A percentile compares a stretch with the other conserved stretches of the same genome.
Conservation (phyloP, 2,329 filamentous ascomycete species). For the Chaetomium strumarium region DNA sequence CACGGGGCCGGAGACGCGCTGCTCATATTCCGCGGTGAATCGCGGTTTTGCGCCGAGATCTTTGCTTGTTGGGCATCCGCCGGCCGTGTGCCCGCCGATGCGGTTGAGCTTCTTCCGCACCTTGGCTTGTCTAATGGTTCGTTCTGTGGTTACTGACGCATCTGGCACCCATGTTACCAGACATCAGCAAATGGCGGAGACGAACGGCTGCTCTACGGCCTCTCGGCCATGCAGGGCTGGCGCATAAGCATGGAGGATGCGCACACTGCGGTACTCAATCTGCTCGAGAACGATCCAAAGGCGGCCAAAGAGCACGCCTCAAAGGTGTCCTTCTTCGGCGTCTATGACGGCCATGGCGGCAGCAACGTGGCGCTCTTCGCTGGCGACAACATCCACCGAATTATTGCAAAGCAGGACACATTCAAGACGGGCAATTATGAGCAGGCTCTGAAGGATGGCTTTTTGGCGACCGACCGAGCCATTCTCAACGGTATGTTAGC, state of each 20-base stretch:
- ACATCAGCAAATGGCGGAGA: constrained; percentile 84
- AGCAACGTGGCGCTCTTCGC: constrained; percentile 94
- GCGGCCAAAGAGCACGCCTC: constrained; percentile 61
- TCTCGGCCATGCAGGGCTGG: constrained; percentile 99
- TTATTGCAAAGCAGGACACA: constrained; percentile 88
- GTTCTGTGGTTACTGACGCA: not conserved
- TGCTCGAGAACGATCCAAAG: constrained; percentile 54
- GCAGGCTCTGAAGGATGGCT: constrained; percentile 94
- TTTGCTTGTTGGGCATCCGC: not conserved
- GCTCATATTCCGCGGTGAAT: constrained; percentile 8
- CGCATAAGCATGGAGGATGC: constrained; percentile 99
- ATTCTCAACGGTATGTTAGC: constrained; percentile 76
- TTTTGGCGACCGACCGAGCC: constrained; percentile 89
- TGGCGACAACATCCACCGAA: constrained; percentile 88
- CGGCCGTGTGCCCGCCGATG: not conserved
- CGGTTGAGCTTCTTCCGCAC: not conserved
- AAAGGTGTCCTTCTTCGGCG: constrained; percentile 90
- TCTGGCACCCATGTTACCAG: constrained; percentile 40
- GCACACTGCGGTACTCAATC: constrained; percentile 83
- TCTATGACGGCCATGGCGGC: constrained; percentile 96
- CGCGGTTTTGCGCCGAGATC: not conserved
- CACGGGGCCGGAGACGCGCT: not conserved
- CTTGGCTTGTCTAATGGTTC: not conserved
- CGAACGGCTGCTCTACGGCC: constrained; percentile 86
- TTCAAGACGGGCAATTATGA: constrained; percentile 90